These are phyloP conservation scores for Orbilia ellipsospora DNA, from an alignment of 2,329 filamentous ascomycete genomes.

Conservation along the genomic window DNA sequence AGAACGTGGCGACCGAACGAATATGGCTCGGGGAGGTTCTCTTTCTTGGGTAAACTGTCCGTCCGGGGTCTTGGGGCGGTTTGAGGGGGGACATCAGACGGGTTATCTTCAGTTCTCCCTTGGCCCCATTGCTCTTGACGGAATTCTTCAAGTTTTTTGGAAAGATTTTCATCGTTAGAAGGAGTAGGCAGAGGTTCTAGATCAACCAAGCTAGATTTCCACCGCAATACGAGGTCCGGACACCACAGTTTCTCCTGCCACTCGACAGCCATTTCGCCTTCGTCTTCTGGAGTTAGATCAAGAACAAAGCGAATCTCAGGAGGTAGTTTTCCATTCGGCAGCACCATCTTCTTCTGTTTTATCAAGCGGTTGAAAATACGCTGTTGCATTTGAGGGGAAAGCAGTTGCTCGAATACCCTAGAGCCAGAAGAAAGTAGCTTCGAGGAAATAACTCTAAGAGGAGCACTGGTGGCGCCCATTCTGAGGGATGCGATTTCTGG, in stretches of 20 bases:
- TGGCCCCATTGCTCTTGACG: slow-evolving; percentile 35
- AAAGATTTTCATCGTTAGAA: slow-evolving; percentile 11
- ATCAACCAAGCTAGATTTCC: slow-evolving; percentile 64
- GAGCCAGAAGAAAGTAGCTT: slow-evolving; percentile 67
- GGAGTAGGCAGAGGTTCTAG: slow-evolving; percentile 9
- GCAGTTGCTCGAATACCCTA: slow-evolving; percentile 65
- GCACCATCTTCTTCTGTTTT: slow-evolving; percentile 60
- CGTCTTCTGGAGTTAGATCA: slow-evolving; percentile 72
- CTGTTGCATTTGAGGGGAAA: slow-evolving; percentile 61
- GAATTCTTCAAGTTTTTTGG: slow-evolving; percentile 32
- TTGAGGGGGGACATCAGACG: background rate
- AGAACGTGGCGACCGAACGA: slow-evolving; percentile 73
- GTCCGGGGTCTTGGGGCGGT: slow-evolving; percentile 25
- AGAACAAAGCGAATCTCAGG: slow-evolving; percentile 70
- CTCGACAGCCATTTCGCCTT: slow-evolving; percentile 73
- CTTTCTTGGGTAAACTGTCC: slow-evolving; percentile 3
- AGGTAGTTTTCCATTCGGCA: slow-evolving; percentile 58
- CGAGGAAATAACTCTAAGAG: slow-evolving; percentile 65
- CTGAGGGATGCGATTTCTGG: slow-evolving; percentile 30
- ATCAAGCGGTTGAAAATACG: slow-evolving; percentile 55
- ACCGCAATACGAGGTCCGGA: slow-evolving; percentile 68
- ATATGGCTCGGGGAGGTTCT: slow-evolving; percentile 64
- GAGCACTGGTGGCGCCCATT: slow-evolving; percentile 54
- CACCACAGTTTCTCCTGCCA: slow-evolving; percentile 71
- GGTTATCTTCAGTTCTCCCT: slow-evolving; percentile 7